phyloP scores from a whole-genome alignment of 495 filamentous ascomycete species.

The Lasiosphaeria ovina region DNA sequence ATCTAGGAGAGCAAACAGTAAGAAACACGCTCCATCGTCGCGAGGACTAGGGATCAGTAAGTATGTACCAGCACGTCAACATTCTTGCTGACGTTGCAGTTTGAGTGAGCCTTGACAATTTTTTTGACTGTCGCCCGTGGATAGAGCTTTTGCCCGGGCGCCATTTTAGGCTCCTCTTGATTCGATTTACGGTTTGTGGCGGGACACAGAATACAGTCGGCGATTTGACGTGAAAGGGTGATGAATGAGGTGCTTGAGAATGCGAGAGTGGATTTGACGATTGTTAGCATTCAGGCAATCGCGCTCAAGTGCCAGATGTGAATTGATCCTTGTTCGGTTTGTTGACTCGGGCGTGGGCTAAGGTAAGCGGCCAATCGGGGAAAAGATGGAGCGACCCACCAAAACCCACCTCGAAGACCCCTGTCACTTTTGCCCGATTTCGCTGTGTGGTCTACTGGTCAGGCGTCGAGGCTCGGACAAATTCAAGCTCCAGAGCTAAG shows the following conservation, averaged over 20 bases:
- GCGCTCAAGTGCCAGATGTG: background rate
- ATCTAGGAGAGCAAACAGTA: constrained; percentile 49
- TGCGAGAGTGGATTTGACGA: background rate
- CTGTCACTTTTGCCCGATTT: constrained; percentile 5
- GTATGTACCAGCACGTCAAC: constrained; percentile 83
- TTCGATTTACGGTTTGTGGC: too few relatives aligned
- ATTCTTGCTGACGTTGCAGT: constrained; percentile 77
- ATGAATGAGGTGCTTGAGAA: background rate
- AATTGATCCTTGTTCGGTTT: constrained; percentile 7
- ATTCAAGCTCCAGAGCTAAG: background rate
- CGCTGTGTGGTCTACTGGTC: too few relatives aligned
- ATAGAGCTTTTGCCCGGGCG: constrained; percentile 68
- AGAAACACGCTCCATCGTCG: background rate
- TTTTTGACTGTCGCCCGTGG: constrained; percentile 82
- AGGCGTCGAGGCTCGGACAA: constrained; percentile 2
- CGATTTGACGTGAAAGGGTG: too few relatives aligned
- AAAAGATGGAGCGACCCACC: constrained; percentile 1
- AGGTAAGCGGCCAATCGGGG: constrained; percentile 20
- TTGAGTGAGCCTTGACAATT: constrained; percentile 85
- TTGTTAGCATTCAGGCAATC: background rate
- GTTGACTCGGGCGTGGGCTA: constrained; percentile 12
- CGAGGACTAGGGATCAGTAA: background rate
- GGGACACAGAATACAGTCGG: too few relatives aligned
- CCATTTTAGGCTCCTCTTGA: constrained; percentile 36
- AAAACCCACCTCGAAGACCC: constrained; percentile 16